Base-by-base conservation (phyloP, 2,329 filamentous ascomycete genomes). In the Pyricularia sp. region DNA sequence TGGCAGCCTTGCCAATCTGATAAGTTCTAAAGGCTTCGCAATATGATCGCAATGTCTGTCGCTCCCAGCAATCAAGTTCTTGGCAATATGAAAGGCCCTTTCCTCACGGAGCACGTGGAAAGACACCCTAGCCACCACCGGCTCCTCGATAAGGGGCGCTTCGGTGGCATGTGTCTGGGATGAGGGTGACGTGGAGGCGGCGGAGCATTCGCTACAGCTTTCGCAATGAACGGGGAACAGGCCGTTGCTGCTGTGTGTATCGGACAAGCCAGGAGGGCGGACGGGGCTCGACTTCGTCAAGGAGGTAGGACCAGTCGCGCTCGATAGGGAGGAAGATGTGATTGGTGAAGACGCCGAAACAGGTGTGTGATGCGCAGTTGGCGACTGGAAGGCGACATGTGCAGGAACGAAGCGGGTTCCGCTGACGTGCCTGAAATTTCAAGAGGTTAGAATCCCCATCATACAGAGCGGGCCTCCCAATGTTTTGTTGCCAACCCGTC, bases 81-180 rank as follows among this genome's bases (percentile, higher is more conserved):
- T 92, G 75, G 90, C 88, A 72, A 95, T 91, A 74, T 97, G 92
- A 75, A 91, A 97, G 69, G 94, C 90, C 71, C 94, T 85, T 81
- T 98, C 94, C 73, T 97, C 88, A 9, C 94, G 88, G 68, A 97
- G 82, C 20, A 90, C 85, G 79, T 97, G 92, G 71, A 87, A 90
- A 0, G 94, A 97, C 64, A 97, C 84, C 26, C 93, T 89, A 63
- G 93, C 94, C 31, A 97, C 83, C 6, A 97, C 89, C 9, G 86
- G 85, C 71, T 88, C 84, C 78, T 88, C 90, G 64, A 87, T 74
- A 70, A 85, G 86, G 61, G 83, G 81, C 71, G 83, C 79, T 74
- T 89, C 84, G 75, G 79, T 81, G 0, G 80, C 75, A 69, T 78
- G 73, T 68, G 69, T 75, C 72, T 70, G 72, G 74, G 71, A 72